A percentile compares a stretch with the other conserved stretches of the same genome.
Conservation (phyloP, 495 filamentous ascomycete genomes). For the Hyphodiscus hymeniophilus region DNA sequence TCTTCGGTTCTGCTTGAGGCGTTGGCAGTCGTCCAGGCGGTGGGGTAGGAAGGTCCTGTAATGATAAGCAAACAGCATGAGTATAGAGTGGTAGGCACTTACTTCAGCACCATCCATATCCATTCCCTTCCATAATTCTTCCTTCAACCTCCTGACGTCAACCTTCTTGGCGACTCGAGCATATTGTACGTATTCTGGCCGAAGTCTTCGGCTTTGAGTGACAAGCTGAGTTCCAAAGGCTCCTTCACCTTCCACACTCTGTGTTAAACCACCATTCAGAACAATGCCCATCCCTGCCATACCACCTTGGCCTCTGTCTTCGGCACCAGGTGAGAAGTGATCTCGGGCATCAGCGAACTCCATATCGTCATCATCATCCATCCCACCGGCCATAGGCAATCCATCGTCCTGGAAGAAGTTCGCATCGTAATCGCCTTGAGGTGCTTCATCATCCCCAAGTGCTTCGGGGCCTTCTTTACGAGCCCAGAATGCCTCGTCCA, state of each 20-base stretch:
- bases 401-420: slow-evolving; percentile 97
- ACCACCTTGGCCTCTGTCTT: slow-evolving; percentile 37
- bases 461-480: slow-evolving; percentile 51
- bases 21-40: slow-evolving; percentile 24
- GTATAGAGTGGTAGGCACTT: slow-evolving; percentile 17
- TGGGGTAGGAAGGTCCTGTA: slow-evolving; percentile 7
- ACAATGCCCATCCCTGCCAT: slow-evolving; percentile 38
- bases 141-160: slow-evolving; percentile 89
- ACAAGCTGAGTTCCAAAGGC: slow-evolving; percentile 90
- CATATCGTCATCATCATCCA: slow-evolving; percentile 66
- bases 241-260: slow-evolving; percentile 36
- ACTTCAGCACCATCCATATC: slow-evolving; percentile 47
- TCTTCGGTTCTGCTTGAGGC: slow-evolving; percentile 21
- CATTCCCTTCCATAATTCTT: slow-evolving; percentile 92
- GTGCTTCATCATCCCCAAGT: slow-evolving; percentile 32
- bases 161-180: slow-evolving; percentile 97
- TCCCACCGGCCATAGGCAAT: slow-evolving; percentile 64
- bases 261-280: slow-evolving; percentile 32
- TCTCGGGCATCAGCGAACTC: slow-evolving; percentile 89
- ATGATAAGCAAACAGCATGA: background rate
- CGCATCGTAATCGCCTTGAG: slow-evolving; percentile 79
- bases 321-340: slow-evolving; percentile 66
- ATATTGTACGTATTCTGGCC: slow-evolving; percentile 96
- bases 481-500: slow-evolving; percentile 97
- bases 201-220: slow-evolving; percentile 70